These are phyloP conservation scores for Phytophthora fragariaefolia DNA, from an alignment of 352 stramenopile species.

Conservation along the genomic window DNA sequence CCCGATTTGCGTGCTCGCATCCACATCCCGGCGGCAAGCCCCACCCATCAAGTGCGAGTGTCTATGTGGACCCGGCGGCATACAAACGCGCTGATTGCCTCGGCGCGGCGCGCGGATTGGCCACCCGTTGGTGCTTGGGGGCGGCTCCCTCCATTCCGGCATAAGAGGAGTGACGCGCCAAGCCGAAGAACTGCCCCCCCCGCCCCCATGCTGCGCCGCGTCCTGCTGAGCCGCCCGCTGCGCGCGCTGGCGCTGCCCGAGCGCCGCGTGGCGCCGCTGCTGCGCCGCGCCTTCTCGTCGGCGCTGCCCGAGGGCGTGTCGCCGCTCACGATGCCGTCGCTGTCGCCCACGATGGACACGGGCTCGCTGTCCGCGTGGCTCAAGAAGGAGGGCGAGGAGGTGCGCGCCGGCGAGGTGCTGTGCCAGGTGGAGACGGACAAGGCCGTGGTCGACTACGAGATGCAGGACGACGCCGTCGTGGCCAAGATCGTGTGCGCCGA, in stretches of 20 bases:
- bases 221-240: constrained; percentile 45
- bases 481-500: constrained; percentile 93
- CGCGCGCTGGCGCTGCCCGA: constrained; percentile 15
- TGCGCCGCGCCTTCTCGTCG: constrained; percentile 52
- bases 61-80: constrained; percentile 10
- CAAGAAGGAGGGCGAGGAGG: constrained; percentile 90
- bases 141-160: constrained; percentile 11
- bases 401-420: constrained; percentile 93
- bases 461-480: constrained; percentile 96
- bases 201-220: constrained; percentile 42
- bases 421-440: constrained; percentile 99
- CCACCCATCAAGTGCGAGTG: constrained; percentile 31
- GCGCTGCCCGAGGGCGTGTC: constrained; percentile 73
- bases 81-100: constrained; percentile 11
- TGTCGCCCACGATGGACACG: constrained; percentile 97
- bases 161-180: constrained; percentile 30
- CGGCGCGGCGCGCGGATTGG: constrained; percentile 10
- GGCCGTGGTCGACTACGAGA: constrained; percentile 98
- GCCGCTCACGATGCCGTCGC: constrained; percentile 92
- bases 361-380: constrained; percentile 96
- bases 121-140: constrained; percentile 37
- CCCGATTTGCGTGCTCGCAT: background rate
- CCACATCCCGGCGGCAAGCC: constrained; percentile 2
- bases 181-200: constrained; percentile 5
- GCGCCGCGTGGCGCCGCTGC: constrained; percentile 22